phyloP scores from a whole-genome alignment of 139 green algal genomes.

The Tetradesmus lagerheimii region DNA sequence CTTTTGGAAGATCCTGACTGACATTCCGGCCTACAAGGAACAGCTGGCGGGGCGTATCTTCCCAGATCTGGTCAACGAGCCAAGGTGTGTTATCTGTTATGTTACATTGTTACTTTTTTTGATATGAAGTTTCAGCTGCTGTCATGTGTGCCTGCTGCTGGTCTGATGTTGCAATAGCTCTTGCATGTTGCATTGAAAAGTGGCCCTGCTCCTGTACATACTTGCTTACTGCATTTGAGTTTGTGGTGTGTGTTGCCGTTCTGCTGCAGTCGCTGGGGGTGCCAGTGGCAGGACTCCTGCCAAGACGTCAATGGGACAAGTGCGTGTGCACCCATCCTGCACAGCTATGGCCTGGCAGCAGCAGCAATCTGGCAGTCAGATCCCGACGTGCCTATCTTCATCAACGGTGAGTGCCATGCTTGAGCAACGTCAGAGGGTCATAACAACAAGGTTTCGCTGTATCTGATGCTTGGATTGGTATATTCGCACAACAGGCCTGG shows the following conservation, averaged over 20 bases:
- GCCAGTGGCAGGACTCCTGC: constrained; percentile 36
- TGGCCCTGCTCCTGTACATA: background rate
- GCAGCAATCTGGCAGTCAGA: constrained; percentile 32
- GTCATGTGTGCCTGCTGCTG: too few relatives aligned
- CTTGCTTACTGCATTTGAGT: background rate
- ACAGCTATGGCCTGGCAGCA: constrained; percentile 13
- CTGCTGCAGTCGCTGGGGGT: constrained; percentile 41
- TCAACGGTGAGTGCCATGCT: constrained; percentile 5
- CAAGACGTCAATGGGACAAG: background rate
- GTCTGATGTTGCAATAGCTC: too few relatives aligned
- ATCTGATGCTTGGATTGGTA: too few relatives aligned
- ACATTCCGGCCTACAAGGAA: constrained; percentile 34
- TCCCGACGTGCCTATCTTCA: constrained; percentile 23
- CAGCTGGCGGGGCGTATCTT: constrained; percentile 36
- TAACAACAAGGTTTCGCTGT: too few relatives aligned
- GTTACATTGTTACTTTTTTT: background rate
- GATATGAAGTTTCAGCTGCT: background rate
- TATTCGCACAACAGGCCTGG: too few relatives aligned
- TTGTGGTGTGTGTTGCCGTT: background rate
- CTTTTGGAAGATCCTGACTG: constrained; percentile 31
- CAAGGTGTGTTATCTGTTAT: background rate
- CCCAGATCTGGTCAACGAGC: constrained; percentile 50
- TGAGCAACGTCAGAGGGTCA: too few relatives aligned
- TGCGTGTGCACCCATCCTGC: constrained; percentile 21
- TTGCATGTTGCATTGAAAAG: too few relatives aligned